Evolutionary conservation across 176 grass and related monocot genomes (phyloP).

Genomic region (Elymus sibiricus): DNA sequence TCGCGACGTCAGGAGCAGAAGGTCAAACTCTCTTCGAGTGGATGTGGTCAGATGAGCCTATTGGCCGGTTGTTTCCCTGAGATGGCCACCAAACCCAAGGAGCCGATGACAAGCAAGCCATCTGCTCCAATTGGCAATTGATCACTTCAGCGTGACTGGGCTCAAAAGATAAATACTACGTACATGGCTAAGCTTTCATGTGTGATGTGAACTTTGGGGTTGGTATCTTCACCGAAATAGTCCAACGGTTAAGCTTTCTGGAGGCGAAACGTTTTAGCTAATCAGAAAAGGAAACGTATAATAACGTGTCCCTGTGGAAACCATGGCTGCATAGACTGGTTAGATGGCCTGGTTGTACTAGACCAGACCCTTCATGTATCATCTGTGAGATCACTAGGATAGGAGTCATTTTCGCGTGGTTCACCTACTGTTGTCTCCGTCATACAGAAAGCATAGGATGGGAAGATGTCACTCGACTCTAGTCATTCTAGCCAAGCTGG

Average conservation of each 20-base stretch:
- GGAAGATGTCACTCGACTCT: neutral
- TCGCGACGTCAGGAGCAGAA: conserved; percentile 11
- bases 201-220: neutral
- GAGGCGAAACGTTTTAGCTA: conserved; percentile 1
- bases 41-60: conserved; percentile 27
- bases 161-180: neutral
- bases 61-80: conserved; percentile 5
- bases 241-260: conserved; percentile 11
- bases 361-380: conserved; percentile 28
- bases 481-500: neutral
- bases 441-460: conserved; percentile 6
- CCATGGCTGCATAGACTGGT: neutral
- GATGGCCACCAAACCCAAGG: conserved; percentile 22
- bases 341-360: neutral
- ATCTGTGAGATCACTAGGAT: neutral
- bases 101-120: conserved; percentile 9
- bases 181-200: neutral
- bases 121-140: conserved; percentile 9
- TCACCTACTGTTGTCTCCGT: conserved; percentile 5
- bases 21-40: neutral
- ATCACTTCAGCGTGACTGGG: neutral
- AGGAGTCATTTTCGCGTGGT: neutral
- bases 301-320: neutral
- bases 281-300: neutral
- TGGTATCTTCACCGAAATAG: neutral